phyloP scores from a whole-genome alignment of 208 protist species.

The Perkinsela sp. region DNA sequence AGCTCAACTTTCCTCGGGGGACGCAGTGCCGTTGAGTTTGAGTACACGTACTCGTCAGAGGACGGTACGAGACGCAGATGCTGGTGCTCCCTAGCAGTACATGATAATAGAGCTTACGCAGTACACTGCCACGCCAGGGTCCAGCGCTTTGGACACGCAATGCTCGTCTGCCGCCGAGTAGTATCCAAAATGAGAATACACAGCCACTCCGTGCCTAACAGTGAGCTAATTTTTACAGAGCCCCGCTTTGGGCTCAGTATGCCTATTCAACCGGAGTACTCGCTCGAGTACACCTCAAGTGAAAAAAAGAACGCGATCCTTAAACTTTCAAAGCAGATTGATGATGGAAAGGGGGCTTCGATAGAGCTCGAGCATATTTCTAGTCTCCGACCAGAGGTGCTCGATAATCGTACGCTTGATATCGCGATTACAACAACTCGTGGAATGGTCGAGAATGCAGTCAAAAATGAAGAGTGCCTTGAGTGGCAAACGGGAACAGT shows the following conservation, averaged over 20 bases:
- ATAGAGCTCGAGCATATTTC: background rate
- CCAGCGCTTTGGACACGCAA: background rate
- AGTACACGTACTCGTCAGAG: background rate
- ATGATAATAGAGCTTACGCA: background rate
- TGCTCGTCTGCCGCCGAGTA: background rate
- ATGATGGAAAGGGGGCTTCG: background rate
- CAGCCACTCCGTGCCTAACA: background rate
- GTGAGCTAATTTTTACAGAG: background rate
- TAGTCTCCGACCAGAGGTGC: background rate
- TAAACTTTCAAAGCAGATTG: background rate
- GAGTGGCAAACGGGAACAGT: background rate
- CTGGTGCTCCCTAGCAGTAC: background rate
- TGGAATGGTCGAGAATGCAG: background rate
- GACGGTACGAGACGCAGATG: background rate
- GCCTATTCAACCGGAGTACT: background rate
- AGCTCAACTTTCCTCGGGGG: background rate
- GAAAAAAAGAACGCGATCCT: background rate
- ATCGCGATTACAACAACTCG: background rate
- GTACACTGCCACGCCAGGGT: background rate
- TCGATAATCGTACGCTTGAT: background rate
- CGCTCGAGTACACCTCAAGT: background rate
- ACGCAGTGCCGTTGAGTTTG: background rate
- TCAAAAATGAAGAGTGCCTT: background rate
- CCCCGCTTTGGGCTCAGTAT: background rate
- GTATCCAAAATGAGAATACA: background rate